A percentile compares a stretch with the other conserved stretches of the same genome.
Evolutionary conservation across 495 filamentous ascomycete genomes (phyloP).

Genomic region (Astrothelium subdiscretum): DNA sequence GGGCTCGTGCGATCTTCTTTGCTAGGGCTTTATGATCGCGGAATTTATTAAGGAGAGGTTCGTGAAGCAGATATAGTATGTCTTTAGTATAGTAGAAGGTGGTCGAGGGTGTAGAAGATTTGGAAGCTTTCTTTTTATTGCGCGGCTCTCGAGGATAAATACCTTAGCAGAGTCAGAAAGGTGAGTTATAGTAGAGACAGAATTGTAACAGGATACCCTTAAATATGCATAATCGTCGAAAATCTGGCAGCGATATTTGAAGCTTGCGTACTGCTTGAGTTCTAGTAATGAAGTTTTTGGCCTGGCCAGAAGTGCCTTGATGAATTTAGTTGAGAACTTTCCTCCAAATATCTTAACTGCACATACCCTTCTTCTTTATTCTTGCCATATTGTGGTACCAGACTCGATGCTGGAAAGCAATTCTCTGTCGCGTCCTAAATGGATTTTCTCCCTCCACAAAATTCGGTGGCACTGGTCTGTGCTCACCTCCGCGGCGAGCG

Average conservation of each 20-base stretch:
- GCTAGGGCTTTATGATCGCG: constrained; percentile 90
- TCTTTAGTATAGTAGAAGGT: constrained; percentile 99
- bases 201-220: no score
- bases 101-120: constrained; percentile 74
- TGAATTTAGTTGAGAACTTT: constrained; percentile 15
- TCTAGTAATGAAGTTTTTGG: constrained; percentile 97
- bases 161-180: constrained; percentile 33
- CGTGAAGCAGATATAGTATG: constrained; percentile 94
- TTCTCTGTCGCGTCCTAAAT: background rate
- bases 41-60: constrained; percentile 90
- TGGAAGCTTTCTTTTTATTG: constrained; percentile 91
- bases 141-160: constrained; percentile 96
- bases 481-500: background rate
- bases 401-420: background rate
- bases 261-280: constrained; percentile 95
- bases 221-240: constrained; percentile 96
- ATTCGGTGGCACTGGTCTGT: background rate
- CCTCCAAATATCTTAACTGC: background rate
- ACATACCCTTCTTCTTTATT: constrained; percentile 84
- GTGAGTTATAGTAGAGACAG: no score
- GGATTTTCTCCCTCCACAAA: constrained; percentile 5
- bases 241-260: constrained; percentile 92
- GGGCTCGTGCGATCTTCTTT: constrained; percentile 87
- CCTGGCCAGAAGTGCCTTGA: constrained; percentile 71
- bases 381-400: constrained; percentile 47